Evolutionary conservation across 305 asterid species (phyloP).

Genomic region (Salvia sclarea): DNA sequence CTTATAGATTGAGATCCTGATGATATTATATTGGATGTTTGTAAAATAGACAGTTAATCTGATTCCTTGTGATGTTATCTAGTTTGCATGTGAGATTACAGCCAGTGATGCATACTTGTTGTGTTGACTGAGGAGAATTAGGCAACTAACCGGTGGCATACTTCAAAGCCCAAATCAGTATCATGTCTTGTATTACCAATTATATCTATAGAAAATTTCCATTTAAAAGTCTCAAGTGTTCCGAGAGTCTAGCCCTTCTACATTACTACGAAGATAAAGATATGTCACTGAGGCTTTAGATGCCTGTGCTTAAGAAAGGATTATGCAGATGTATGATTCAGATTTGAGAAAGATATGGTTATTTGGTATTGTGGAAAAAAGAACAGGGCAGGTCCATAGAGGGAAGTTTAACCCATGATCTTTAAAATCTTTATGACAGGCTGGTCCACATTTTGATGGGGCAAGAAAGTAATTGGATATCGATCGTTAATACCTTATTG

Average conservation of each 20-base stretch:
- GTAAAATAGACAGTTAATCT: no score
- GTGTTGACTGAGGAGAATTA: no score
- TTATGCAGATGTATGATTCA: neutral
- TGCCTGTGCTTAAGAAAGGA: neutral
- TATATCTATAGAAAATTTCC: neutral
- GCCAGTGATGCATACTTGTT: no score
- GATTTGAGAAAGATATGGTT: neutral
- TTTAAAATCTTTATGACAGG: neutral
- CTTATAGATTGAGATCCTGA: slow-evolving; percentile 5
- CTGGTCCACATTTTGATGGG: neutral
- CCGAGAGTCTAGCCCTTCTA: neutral
- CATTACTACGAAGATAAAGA: neutral
- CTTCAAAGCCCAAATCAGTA: neutral
- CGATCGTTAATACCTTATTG: neutral
- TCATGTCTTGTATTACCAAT: no score
- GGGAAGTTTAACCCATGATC: neutral
- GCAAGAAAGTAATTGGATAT: neutral
- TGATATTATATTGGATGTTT: slow-evolving; percentile 1
- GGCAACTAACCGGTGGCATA: no score
- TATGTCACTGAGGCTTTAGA: neutral
- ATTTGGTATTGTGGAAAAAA: neutral
- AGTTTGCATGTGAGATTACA: no score
- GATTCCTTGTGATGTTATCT: no score
- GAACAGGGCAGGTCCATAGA: neutral
- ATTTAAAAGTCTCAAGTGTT: no score